Evolutionary conservation across 345 rosid species (phyloP).

Genomic region (Camelina hispida): DNA sequence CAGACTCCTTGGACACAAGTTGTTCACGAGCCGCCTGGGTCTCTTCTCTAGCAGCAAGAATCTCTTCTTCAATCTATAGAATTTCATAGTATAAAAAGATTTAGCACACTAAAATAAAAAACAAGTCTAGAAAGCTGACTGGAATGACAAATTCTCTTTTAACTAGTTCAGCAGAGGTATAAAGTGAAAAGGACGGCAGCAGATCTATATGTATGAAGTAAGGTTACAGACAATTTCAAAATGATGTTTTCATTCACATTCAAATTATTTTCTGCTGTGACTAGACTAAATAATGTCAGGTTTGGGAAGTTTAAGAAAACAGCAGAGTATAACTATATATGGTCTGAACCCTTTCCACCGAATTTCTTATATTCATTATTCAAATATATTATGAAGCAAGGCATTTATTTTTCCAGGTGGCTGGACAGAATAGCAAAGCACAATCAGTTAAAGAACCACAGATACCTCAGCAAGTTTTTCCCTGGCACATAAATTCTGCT

Average conservation of each 20-base stretch:
- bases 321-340: background rate
- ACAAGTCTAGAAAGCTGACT: conserved; percentile 16
- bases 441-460: conserved; percentile 20
- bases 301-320: background rate
- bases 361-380: conserved; percentile 3
- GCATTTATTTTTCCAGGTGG: background rate
- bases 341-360: background rate
- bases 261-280: background rate
- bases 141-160: background rate
- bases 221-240: background rate
- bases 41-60: conserved; percentile 66
- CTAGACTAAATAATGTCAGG: background rate
- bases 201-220: background rate
- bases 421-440: conserved; percentile 28
- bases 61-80: conserved; percentile 64
- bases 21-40: conserved; percentile 59
- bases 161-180: conserved; percentile 4
- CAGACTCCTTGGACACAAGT: conserved; percentile 54
- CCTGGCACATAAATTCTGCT: conserved; percentile 58
- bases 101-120: conserved; percentile 17
- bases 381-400: background rate
- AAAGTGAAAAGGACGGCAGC: conserved; percentile 2
- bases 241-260: conserved; percentile 4
- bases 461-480: conserved; percentile 78
- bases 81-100: conserved; percentile 26